Evolutionary conservation across 495 filamentous ascomycete genomes (phyloP).

Genomic region (Aspergillus leporis): DNA sequence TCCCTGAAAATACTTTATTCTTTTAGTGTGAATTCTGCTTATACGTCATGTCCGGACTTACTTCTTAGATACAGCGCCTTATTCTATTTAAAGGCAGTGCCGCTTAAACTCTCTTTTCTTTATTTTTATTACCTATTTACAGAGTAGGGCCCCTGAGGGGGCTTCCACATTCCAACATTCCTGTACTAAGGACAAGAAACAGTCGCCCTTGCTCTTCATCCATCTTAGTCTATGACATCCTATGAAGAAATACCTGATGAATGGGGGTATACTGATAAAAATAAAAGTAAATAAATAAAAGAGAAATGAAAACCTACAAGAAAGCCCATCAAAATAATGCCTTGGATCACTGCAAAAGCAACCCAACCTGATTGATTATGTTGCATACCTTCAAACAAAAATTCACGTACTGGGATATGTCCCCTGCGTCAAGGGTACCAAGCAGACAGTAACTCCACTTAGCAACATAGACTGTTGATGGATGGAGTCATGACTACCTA

Average conservation of each 20-base stretch:
- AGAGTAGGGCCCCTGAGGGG: not conserved
- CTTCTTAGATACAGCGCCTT: not conserved
- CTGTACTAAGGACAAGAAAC: not conserved
- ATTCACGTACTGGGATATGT: not conserved
- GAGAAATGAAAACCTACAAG: not conserved
- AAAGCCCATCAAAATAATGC: not conserved
- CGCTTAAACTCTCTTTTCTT: not conserved
- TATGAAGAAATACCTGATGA: not conserved
- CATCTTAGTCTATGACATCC: not conserved
- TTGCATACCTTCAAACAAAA: not conserved
- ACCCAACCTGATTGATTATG: not conserved
- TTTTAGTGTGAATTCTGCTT: not conserved
- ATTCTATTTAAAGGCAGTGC: not conserved
- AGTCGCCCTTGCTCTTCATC: not conserved
- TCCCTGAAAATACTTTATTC: not conserved
- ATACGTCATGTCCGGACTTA: not conserved
- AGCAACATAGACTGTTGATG: not conserved
- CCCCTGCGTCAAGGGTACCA: not conserved
- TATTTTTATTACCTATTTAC: not conserved
- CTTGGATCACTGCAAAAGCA: not conserved
- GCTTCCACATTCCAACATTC: not conserved
- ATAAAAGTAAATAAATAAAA: not conserved
- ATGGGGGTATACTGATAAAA: not conserved
- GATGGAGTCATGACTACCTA: slow-evolving; percentile 1
- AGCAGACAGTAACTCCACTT: slow-evolving; percentile 1